Base-by-base conservation (phyloP, 2,329 filamentous ascomycete genomes). In the Penicillium verrucosum region DNA sequence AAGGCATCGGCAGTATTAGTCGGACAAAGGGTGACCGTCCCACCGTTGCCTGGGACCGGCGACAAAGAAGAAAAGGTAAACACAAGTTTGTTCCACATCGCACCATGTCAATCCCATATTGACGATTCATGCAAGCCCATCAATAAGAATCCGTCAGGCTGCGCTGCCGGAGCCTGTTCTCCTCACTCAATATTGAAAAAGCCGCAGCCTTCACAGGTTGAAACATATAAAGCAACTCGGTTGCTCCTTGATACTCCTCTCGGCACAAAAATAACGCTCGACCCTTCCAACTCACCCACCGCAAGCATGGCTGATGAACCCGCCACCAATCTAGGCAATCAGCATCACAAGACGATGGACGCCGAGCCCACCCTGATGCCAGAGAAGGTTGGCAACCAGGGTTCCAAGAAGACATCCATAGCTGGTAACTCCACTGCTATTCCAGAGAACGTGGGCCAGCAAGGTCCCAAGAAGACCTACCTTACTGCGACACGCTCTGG, bases 161-260 rank as follows among this genome's bases (percentile, higher is more conserved):
- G 41, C 21, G 27, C 25, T 14, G 12, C 11, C 27, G 47, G 34
- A 37, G 11, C 34, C 10, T 56, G 41, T 59, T 40, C 67, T 21
- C 65, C 72, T 34, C 69, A 66, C 18, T 67, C 75, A 5, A 77
- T 78, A 34, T 60, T 77, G 18, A 78, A 77, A 62, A 77, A 75
- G 55, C 63, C 70, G 4, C 66, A 65, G 37, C 56, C 60, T 21
- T 55, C 62, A 9, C 66, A 62, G n/a, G 61, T 59, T 30, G 68
- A 70, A 42, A 49, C 64, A 3, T 65, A 65, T 4, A 73, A 73
- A 42, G 68, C 65, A 25, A 65, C 71, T 12, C 71, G 68, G 21
- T 62, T 73, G n/a, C 62, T 72, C 1, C 60, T 74, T 18, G 63
- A 69, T 21, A 62, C 62, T 3, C 53, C 62, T 7, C 60, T 58